Conservation (phyloP, 1,284 basidiomycete genomes). For the Ganoderma leucocontextum region DNA sequence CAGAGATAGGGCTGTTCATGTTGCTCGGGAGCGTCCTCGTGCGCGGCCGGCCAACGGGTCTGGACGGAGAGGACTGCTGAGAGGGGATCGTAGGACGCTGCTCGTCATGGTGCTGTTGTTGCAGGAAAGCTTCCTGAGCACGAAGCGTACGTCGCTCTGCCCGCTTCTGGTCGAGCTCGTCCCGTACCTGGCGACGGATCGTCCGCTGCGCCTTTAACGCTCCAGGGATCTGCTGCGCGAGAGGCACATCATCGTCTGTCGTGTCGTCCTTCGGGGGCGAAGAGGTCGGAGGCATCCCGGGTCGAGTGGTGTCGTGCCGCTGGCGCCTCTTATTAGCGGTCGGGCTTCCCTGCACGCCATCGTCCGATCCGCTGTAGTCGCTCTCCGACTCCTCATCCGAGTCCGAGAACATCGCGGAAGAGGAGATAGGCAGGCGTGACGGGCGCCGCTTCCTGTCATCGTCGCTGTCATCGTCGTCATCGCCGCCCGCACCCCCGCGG, state of each 20-base stretch:
- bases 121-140: constrained; percentile 23
- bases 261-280: constrained; percentile 20
- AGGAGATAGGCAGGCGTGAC: constrained; percentile 32
- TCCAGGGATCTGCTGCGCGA: constrained; percentile 80
- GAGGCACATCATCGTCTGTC: constrained; percentile 74
- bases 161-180: constrained; percentile 68
- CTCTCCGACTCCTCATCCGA: constrained; percentile 50
- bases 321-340: constrained; percentile 9
- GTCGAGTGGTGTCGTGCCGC: constrained; percentile 29
- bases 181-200: constrained; percentile 72
- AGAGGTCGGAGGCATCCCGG: constrained; percentile 20
- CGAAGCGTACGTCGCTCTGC: constrained; percentile 50
- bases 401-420: constrained; percentile 45
- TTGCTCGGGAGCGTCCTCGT: constrained; percentile 57
- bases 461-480: constrained; percentile 42
- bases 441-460: constrained; percentile 45
- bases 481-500: constrained; percentile 38
- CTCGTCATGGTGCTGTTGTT: constrained; percentile 17
- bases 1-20: constrained; percentile 52
- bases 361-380: constrained; percentile 52
- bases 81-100: constrained; percentile 12
- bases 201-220: constrained; percentile 81
- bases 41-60: constrained; percentile 48
- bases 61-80: constrained; percentile 44
- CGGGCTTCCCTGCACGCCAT: constrained; percentile 45